phyloP scores from a whole-genome alignment of 805 yeast genomes.

The Saccharomycopsis sp. region DNA sequence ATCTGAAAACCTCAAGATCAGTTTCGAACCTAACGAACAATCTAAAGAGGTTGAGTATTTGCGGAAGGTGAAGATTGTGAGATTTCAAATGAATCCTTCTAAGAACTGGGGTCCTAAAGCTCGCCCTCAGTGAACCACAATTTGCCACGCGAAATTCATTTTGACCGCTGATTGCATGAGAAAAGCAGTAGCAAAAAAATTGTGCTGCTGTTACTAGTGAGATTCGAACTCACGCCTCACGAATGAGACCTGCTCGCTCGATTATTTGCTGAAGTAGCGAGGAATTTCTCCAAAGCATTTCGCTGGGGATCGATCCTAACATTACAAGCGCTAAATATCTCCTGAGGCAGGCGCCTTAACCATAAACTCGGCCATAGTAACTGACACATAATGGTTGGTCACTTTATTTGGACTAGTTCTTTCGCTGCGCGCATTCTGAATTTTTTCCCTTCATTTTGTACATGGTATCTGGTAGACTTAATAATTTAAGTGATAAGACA shows the following conservation, averaged over 20 bases:
- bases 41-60: constrained; percentile 45
- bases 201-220: constrained; percentile 2
- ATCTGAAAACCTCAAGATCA: constrained; percentile 32
- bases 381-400: background rate
- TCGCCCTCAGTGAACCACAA: constrained; percentile 48
- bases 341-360: constrained; percentile 5
- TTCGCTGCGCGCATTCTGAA: no score
- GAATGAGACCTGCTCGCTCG: constrained; percentile 3
- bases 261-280: background rate
- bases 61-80: constrained; percentile 71
- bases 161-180: no score
- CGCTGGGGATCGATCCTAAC: background rate
- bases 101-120: constrained; percentile 98
- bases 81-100: constrained; percentile 89
- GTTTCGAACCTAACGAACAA: constrained; percentile 60
- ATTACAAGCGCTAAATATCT: background rate
- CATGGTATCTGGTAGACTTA: no score
- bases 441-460: no score
- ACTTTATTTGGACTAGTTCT: background rate
- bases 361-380: constrained; percentile 2
- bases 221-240: constrained; percentile 4
- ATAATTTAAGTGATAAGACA: no score
- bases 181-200: background rate
- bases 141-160: no score
- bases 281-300: background rate